Evolutionary conservation across 495 filamentous ascomycete species (phyloP), one percentile per base, ranked within the genome.

Genomic region (Podospora tetraspora): DNA sequence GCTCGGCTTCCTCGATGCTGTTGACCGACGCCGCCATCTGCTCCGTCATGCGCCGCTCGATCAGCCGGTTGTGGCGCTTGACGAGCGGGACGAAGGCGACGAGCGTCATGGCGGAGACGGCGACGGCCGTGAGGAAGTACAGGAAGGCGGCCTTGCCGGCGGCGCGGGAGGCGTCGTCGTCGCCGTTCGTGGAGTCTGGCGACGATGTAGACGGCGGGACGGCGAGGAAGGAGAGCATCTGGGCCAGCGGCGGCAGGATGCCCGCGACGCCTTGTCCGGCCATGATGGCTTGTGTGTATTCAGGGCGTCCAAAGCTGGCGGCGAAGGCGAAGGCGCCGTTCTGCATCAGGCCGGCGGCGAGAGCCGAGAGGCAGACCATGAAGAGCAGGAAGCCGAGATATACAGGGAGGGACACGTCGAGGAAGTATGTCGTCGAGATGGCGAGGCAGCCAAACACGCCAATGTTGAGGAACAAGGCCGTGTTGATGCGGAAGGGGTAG

Each of bases 251-350:
- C 0, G 95, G 96, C 16, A 98, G 83, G 4, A 99, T 94, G 34
- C 95, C 95, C 1, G 95, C 93, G 8, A 98, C 83, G 19, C 88
- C 96, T 77, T 99, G 95, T 10, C 95, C 95, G 25, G 88, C 88
- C 96, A 99, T 98, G 77, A 98, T 93, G 22, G 90, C 95, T 77
- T 97, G 94, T 62, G 91, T 97, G 79, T 97, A 98, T 72, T 92
- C 89, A 19, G 90, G 86, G 62, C 90, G 79, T 22, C 89, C 92
- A 70, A 97, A 97, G 29, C 90, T 89, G 9, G 92, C 86, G 12
- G 92, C 93, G 73, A 93, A 97, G 8, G 96, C 91, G 77, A 97
- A 98, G 37, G 94, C 87, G 61, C 96, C 95, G 76, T 98, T 98
- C 80, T 97, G 95, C 75, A 90, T 91, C 65, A 98, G 82, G 0